phyloP scores from a whole-genome alignment of 768 basidiomycete genomes.

The Phaeotremella fagi region DNA sequence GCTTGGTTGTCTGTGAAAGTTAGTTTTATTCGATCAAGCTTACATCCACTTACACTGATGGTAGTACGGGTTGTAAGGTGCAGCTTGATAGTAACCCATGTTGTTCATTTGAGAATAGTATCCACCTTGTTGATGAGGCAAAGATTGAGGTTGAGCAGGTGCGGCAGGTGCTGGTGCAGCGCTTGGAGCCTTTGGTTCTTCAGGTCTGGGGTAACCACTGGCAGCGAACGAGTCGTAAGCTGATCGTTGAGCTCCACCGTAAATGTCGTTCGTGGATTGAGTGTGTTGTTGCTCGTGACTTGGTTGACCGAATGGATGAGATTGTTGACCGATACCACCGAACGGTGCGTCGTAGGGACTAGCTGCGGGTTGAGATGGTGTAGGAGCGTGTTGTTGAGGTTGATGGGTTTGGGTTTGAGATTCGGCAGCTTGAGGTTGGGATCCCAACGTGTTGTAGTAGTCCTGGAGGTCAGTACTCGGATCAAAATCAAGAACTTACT shows the following conservation, averaged over 20 bases:
- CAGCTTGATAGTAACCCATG: conserved; percentile 46
- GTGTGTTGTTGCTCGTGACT: conserved; percentile 27
- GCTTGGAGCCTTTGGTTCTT: conserved; percentile 39
- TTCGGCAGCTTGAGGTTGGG: conserved; percentile 20
- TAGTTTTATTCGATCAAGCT: too few species aligned
- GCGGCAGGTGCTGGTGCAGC: conserved; percentile 26
- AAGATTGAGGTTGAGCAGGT: conserved; percentile 21
- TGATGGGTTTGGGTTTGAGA: conserved; percentile 19
- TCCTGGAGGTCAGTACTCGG: conserved; percentile 17
- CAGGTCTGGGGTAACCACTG: conserved; percentile 45
- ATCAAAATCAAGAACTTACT: neutral
- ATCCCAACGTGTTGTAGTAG: conserved; percentile 30
- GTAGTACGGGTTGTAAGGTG: conserved; percentile 49
- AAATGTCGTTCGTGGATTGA: conserved; percentile 35
- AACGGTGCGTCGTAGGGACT: conserved; percentile 32
- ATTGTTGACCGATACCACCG: conserved; percentile 34
- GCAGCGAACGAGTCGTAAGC: conserved; percentile 46
- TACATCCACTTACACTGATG: conserved; percentile 35
- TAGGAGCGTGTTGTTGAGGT: conserved; percentile 21
- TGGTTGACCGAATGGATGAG: conserved; percentile 33
- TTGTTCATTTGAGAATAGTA: conserved; percentile 43
- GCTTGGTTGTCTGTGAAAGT: conserved; percentile 35
- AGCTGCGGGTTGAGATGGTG: conserved; percentile 7
- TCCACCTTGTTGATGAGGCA: conserved; percentile 40
- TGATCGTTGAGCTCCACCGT: conserved; percentile 29